Base-by-base conservation (phyloP, 2,329 filamentous ascomycete genomes). In the Thelonectria blattea region DNA sequence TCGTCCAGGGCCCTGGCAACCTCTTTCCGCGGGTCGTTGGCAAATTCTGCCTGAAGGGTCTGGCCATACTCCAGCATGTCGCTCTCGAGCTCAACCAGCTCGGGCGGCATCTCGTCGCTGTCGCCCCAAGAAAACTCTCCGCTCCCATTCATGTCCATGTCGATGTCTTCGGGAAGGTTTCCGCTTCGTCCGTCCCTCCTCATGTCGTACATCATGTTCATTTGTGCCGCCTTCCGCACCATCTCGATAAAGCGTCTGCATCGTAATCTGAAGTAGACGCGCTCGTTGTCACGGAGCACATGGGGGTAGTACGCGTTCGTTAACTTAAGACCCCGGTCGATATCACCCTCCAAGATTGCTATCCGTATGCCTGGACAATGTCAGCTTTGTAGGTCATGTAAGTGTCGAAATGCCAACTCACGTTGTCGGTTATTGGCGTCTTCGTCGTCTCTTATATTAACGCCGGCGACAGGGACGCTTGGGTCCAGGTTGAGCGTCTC, bases 201-300 rank as follows among this genome's bases (percentile, higher is more conserved):
- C 5, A 74, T 68, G 9, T 81, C 79, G 37, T 79, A 75, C 8
- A 78, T 76, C 37, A 82, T 78, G 69, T 82, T 83, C 17, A 90
- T 76, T 67, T 93, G 90, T 2, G 89, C 88, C 37, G 88, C 88
- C 59, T 84, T 85, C 42, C 91, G 86, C 69, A 96, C 92, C 89
- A 99, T 94, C 75, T 99, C 95, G 62, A 98, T 89, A 74, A 98
- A 97, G 73, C 95, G 96, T 61, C 93, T 88, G 73, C 93, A 97
- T 66, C 90, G 87, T 50, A 99, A 81, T 59, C 89, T 90, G 77
- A 99, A 98, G 73, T 93, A 88, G 15, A 97, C 92, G 55, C 92
- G 87, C 56, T 91, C 87, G 71, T 97, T 92, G 20, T 91, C 85
- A 48, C 86, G 83, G 17, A 99, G 83, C 1, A 98, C 92, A 22